Base-by-base conservation (phyloP, 257 asterid genomes). In the Solanum sparsipilum region DNA sequence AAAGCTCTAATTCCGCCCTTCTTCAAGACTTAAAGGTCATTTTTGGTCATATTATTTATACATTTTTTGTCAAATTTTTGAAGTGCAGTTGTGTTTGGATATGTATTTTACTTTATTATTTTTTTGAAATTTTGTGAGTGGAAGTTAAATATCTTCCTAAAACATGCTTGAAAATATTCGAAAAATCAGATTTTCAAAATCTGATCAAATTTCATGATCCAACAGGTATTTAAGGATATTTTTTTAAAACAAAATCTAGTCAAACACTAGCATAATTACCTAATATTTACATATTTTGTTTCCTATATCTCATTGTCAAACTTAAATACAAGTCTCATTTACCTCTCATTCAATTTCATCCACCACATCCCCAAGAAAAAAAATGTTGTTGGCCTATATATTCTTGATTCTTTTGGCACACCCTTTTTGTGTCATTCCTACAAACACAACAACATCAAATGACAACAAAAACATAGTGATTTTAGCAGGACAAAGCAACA, bases 401-500 rank as follows among this genome's bases (percentile, higher is more conserved):
- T 81, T 81, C 67, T 81, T 81, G 39, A 44, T 81, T 81, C 68
- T 81, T 81, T 81, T 81, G 68, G 36, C 85, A 46, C 39, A 81
- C 1, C 85, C 85, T n/a, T 27, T 81, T 81, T 16, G 36, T 44
- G 85, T 44, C 85, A 44, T 18, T 6, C 63, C 34, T 38, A 16
- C 58, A 76, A 2, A 76, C 20, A 76, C 84, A 76, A 38, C 63
- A 34, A 34, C 83, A 73, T 8, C 52, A 79, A 81, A 81, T 27
- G 68, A 8, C 10, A 44, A 27, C 85, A 88, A 88, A 38, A 52
- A n/a, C 18, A 38, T 87, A 78, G 2, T 63, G 0, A 83, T 86
- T 35, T 6, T 86, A 63, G 88, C 88, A 29, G 88, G 88, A 63
- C 88, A 86, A 27, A 86, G 88, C 73, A 86, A 86, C 58, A 86